Base-by-base conservation (phyloP, 768 basidiomycete genomes). In the Pleurotus tuoliensis region DNA sequence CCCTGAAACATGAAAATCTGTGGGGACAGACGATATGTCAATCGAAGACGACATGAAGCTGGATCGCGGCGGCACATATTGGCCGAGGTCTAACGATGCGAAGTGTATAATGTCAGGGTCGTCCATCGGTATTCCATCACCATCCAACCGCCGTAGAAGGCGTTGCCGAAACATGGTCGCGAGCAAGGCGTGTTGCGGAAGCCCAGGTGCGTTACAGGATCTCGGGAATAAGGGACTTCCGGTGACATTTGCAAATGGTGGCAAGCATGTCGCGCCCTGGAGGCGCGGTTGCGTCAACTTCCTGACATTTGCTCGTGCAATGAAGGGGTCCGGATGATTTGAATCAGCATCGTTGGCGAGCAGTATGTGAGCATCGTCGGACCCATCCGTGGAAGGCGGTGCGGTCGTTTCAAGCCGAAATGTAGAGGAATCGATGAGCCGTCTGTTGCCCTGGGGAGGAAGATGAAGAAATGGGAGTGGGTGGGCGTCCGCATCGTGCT, bases 281-380 rank as follows among this genome's bases (percentile, higher is more conserved):
- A 86, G 75, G 56, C 73, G 75, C 68, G 80, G 83, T 61, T 69
- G 67, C 58, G 81, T 78, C 59, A 80, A 64, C 20, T 67, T 66
- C 25, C 68, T 69, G 54, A 82, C 67, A 63, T 76, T 78, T 24
- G 70, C 67, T 45, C 64, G 73, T 34, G 73, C 70, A 46, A 67
- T 62, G 43, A 69, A 59, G 50, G 66, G 66, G 40, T 69, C 68
- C 5, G 67, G 59, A 30, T 64, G 60, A 59, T 56, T 56, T 54
- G 58, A 57, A 55, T 61, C 47, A 46, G 64, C 51, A 47, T 61
- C 52, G 41, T 56, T 56, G 20, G 61, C 57, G 30, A 57, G 58
- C 47, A 55, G 52, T 11, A 58, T 15, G 47, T 67, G 68, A 4
- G 69, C 71, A 59, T 70, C 73, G 52, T 73, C 72, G 52, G 72